phyloP scores from a whole-genome alignment of 2,329 filamentous ascomycete species.

The Neurospora sp. region DNA sequence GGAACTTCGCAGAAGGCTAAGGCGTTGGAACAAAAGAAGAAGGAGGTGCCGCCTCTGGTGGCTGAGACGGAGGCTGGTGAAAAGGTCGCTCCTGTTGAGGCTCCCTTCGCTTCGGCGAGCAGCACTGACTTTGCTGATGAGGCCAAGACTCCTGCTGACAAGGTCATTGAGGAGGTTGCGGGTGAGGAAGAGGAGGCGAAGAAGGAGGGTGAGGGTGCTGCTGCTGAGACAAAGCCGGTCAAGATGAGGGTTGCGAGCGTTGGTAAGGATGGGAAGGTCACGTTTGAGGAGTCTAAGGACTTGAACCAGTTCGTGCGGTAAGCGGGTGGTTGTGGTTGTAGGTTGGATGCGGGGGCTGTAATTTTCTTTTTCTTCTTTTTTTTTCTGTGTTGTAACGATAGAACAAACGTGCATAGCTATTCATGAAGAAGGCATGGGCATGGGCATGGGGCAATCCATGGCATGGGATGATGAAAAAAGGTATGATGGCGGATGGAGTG shows the following conservation, averaged over 20 bases:
- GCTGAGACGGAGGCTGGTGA: not conserved
- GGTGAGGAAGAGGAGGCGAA: slow-evolving; percentile 22
- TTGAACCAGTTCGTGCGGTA: slow-evolving; percentile 45
- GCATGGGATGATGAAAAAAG: not conserved
- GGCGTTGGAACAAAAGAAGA: not conserved
- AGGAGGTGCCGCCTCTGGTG: not conserved
- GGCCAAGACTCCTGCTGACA: not conserved
- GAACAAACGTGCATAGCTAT: not conserved
- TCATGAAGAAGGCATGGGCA: not conserved
- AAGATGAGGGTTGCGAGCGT: slow-evolving; percentile 47
- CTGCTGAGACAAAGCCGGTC: slow-evolving; percentile 24
- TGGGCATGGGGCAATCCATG: not conserved
- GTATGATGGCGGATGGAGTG: not conserved
- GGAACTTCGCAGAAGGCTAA: not conserved
- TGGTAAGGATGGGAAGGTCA: slow-evolving; percentile 53
- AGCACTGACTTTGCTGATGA: not conserved
- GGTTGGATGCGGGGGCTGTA: not conserved
- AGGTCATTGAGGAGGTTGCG: slow-evolving; percentile 26
- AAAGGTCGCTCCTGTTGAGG: not conserved
- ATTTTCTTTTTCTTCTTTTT: not conserved
- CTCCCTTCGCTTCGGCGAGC: not conserved
- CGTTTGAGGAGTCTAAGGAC: slow-evolving; percentile 50
- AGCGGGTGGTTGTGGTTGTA: not conserved
- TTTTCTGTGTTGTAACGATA: slow-evolving; percentile 3
- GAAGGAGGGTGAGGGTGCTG: slow-evolving; percentile 18